Base-by-base conservation (phyloP, 176 grass and related monocot genomes). In the Oryza coarctata region DNA sequence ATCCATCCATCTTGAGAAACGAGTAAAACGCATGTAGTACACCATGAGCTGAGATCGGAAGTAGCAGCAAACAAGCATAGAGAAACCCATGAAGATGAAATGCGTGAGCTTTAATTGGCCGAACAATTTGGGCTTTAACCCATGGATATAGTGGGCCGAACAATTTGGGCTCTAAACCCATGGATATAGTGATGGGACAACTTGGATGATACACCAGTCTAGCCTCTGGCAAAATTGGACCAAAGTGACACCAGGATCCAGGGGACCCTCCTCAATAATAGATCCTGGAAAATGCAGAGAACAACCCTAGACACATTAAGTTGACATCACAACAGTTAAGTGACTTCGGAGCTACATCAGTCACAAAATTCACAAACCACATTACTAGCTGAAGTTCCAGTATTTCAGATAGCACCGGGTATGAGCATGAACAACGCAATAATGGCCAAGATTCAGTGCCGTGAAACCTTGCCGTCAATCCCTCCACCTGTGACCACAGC, bases 401-500 rank as follows among this genome's bases (percentile, higher is more conserved):
- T 15, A 15, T 20, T 52, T 52, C 47, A 60, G 34, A 32, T 71
- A 70, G 7, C 69, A 50, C 55, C 52, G 74, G 22, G 71, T 40
- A 55, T 17, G 17, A 35, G 33, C 44, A 62, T 18, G 52, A 62
- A 39, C 33, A 70, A 71, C 58, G 41, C 41, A 32, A 25, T 32
- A 14, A 31, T 69, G 41, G 63, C 22, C 39, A 47, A 90, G 78
- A 55, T 57, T 27, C 67, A 67, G 62, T 67, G 69, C 61, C 49
- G 72, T 43, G 79, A 83, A 83, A 31, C 61, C 22, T 25, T 29
- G 43, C 11, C 7, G n/a, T 92, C 73, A 94, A 83, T 98, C 90
- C 83, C 92, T 94, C 95, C 95, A 98, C 70, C 90, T 86, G 89
- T 98, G 95, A 5, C 95, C 90, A 44, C 95, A 98, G 55, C 76